A percentile compares a stretch with the other conserved stretches of the same genome.
Evolutionary conservation across 2,329 filamentous ascomycete species (phyloP).

Genomic region (Alternaria conjuncta): DNA sequence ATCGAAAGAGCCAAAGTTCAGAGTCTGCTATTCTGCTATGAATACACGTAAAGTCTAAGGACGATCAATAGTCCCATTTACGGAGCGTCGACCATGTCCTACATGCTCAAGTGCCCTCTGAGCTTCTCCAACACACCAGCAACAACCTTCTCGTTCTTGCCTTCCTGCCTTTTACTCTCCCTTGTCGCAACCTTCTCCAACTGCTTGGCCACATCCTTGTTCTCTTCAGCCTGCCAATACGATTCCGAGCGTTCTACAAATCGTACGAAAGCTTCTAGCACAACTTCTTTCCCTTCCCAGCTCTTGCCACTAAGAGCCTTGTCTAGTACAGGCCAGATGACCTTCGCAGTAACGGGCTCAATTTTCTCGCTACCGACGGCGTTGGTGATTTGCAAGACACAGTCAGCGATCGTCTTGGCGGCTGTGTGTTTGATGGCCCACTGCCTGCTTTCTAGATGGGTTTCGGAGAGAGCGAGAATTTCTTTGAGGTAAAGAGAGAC

Average conservation of each 20-base stretch:
- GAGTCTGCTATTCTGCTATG: not conserved
- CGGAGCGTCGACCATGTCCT: not conserved
- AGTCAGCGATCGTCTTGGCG: slow-evolving; percentile 78
- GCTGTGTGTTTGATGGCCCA: slow-evolving; percentile 93
- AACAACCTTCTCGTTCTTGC: slow-evolving; percentile 63
- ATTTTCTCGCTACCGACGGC: slow-evolving; percentile 66
- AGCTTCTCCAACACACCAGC: slow-evolving; percentile 24
- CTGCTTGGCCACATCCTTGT: slow-evolving; percentile 64
- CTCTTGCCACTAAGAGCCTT: slow-evolving; percentile 86
- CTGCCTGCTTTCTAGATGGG: slow-evolving; percentile 76
- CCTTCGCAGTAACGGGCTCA: slow-evolving; percentile 64
- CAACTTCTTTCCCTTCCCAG: slow-evolving; percentile 87
- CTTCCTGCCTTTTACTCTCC: slow-evolving; percentile 91
- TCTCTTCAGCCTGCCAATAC: slow-evolving; percentile 64
- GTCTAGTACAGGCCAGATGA: slow-evolving; percentile 83
- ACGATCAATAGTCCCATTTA: not conserved
- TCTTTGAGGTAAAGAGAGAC: slow-evolving; percentile 85
- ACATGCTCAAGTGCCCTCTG: slow-evolving; percentile 12
- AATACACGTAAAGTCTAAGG: not conserved
- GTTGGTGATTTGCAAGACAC: slow-evolving; percentile 67
- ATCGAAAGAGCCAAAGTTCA: not conserved
- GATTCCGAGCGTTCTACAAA: slow-evolving; percentile 72
- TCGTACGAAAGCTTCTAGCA: slow-evolving; percentile 78
- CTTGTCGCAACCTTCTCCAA: slow-evolving; percentile 74
- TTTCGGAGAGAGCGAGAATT: slow-evolving; percentile 72